Evolutionary conservation across 2,329 filamentous ascomycete species (phyloP), one percentile per base, ranked within the genome.

Genomic region (Sporothrix pseudoabietina): DNA sequence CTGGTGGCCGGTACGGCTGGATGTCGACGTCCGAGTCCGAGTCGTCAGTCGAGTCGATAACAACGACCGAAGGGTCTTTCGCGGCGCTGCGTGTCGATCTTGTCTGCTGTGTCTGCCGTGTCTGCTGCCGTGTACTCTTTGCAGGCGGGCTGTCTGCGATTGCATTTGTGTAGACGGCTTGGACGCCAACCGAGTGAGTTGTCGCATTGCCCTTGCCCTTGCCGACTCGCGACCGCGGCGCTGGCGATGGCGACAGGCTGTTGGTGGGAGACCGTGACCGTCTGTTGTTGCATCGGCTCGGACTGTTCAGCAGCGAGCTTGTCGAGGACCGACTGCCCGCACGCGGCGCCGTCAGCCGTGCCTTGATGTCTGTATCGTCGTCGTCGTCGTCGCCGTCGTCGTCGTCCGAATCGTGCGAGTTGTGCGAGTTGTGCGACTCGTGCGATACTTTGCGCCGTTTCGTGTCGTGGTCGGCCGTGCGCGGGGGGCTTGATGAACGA

Each of bases 381-480:
- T 49, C 44, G 12, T 49, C 44, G 6, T 47, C 8, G 3, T 9
- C 3, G 2, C 2, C 26, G 26, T 26, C 26, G 26, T 26, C 26
- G 41, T 44, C 41, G 41, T 44, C 8, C 10, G 39, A 5, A 9
- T 41, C 9, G 39, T 41, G 39, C 39, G 39, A 7, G 3, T 41
- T 10, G 39, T 49, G 44, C 2, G 44, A 49, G 4, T 19, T 5
- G 57, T 41, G 57, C 32, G 2, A 19, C 19, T 76, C 75, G 12
- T 54, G 26, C 10, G 74, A 75, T n/a, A 77, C 72, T 32, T 76
- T 77, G 19, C 76, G 63, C 7, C 76, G 72, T 69, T 77, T 77
- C 4, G 59, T 16, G 0, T 71, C 63, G 22, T 71, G 47, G 8
- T 57, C 65, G 3, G 59, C 73, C 69, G 26, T 32, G 9, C 41